These are phyloP conservation scores for Backusella circina DNA, from an alignment of 192 early-diverging fungal genomes.

Conservation along the genomic window DNA sequence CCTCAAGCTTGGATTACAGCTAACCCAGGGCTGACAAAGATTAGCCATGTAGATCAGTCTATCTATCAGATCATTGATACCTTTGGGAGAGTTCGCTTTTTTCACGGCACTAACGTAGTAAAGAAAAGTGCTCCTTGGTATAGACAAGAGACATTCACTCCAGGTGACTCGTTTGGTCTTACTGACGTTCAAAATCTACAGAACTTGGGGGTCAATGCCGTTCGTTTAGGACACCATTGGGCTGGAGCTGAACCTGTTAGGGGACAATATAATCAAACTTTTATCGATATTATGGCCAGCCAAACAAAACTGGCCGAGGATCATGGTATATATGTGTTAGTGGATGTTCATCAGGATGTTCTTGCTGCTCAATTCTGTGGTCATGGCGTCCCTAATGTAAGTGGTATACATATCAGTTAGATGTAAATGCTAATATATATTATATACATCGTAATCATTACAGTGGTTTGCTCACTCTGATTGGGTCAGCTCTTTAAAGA, in stretches of 20 bases:
- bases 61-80: slow-evolving; percentile 42
- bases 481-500: slow-evolving; percentile 35
- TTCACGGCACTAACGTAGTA: slow-evolving; percentile 59
- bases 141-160: slow-evolving; percentile 38
- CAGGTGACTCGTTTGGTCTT: slow-evolving; percentile 41
- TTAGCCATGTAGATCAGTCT: slow-evolving; percentile 37
- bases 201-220: slow-evolving; percentile 30
- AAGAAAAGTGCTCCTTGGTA: slow-evolving; percentile 52
- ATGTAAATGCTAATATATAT: background rate
- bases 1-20: slow-evolving; percentile 14
- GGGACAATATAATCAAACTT: slow-evolving; percentile 54
- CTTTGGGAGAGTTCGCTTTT: slow-evolving; percentile 48
- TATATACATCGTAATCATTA: background rate
- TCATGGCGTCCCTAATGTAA: slow-evolving; percentile 47
- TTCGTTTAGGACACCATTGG: slow-evolving; percentile 50
- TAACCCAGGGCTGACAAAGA: slow-evolving; percentile 38
- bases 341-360: slow-evolving; percentile 65
- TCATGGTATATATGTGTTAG: slow-evolving; percentile 56
- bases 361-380: slow-evolving; percentile 49
- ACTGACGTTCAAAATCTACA: slow-evolving; percentile 40
- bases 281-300: slow-evolving; percentile 44
- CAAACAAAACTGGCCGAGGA: slow-evolving; percentile 49
- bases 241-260: slow-evolving; percentile 59
- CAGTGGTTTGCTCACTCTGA: slow-evolving; percentile 1
- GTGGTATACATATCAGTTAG: slow-evolving; percentile 3